Conservation (phyloP, 2,329 filamentous ascomycete genomes). For the Phyllosticta paracitricarpa region DNA sequence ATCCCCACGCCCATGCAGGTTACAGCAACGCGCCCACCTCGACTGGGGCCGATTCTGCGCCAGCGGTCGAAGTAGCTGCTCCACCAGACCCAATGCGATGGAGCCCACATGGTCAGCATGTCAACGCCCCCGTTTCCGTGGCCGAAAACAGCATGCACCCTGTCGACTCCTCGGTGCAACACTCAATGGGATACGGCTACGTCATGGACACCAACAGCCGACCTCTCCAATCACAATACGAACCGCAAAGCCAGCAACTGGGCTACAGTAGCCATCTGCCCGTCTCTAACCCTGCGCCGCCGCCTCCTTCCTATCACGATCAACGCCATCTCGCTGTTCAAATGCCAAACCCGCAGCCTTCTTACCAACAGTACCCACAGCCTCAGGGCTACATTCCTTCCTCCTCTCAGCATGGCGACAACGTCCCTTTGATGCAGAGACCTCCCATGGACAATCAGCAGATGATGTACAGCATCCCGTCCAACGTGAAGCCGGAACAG, state of each 20-base stretch:
- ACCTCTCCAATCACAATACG: slow-evolving; percentile 30
- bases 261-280: slow-evolving; percentile 23
- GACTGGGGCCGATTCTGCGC: slow-evolving; percentile 5
- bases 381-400: slow-evolving; percentile 14
- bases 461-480: slow-evolving; percentile 31
- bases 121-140: slow-evolving; percentile 25
- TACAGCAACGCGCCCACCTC: slow-evolving; percentile 8
- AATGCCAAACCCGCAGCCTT: slow-evolving; percentile 21
- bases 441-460: slow-evolving; percentile 17
- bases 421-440: slow-evolving; percentile 23
- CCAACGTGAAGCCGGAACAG: slow-evolving; percentile 31
- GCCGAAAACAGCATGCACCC: slow-evolving; percentile 14
- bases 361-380: slow-evolving; percentile 15
- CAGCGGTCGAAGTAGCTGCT: slow-evolving; percentile 20
- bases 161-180: slow-evolving; percentile 8
- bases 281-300: slow-evolving; percentile 24
- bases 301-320: slow-evolving; percentile 24
- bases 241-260: slow-evolving; percentile 21
- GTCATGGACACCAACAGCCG: slow-evolving; percentile 27
- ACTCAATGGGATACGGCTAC: slow-evolving; percentile 17
- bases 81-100: slow-evolving; percentile 23
- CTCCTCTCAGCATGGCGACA: slow-evolving; percentile 8
- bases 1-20: slow-evolving; percentile 7
- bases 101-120: slow-evolving; percentile 21
- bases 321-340: slow-evolving; percentile 25